Conservation (phyloP, 108 stramenopile genomes). For the Nitzschia sp. region DNA sequence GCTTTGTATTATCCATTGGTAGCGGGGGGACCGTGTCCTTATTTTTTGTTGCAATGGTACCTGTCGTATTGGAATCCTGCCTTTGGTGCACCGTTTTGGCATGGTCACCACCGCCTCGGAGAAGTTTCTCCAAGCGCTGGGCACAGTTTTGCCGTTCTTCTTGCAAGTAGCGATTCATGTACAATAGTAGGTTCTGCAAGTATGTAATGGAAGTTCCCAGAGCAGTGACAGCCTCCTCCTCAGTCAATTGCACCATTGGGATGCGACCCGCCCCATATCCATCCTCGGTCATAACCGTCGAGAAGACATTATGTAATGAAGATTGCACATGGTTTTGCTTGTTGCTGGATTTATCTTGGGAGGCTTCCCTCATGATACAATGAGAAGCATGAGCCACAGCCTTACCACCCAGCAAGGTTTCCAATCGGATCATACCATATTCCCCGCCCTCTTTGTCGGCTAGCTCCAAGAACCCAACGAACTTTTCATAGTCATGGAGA, state of each 20-base stretch:
- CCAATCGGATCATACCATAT: background rate
- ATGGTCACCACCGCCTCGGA: background rate
- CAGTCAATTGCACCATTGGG: background rate
- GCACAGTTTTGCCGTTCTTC: conserved; percentile 4
- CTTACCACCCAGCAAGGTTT: background rate
- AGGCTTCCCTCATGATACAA: background rate
- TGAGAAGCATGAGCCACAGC: background rate
- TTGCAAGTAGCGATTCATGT: background rate
- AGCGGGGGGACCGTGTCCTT: background rate
- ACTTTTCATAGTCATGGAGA: conserved; percentile 4
- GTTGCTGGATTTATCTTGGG: background rate
- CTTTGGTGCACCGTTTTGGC: no score
- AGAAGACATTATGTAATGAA: background rate
- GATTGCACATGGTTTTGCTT: background rate
- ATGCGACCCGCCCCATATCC: background rate
- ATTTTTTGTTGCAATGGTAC: no score
- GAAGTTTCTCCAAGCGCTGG: background rate
- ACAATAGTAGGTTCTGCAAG: background rate
- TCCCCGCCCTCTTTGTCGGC: background rate
- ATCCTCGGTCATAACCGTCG: background rate
- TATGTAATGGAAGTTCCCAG: background rate
- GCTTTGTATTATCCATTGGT: background rate
- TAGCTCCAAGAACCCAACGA: background rate
- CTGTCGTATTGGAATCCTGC: no score
- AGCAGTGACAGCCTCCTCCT: background rate